Percentiles rank a stretch among this genome's conserved stretches.
phyloP scores from a whole-genome alignment of 1,284 basidiomycete species.

The Boletus semigastroideus region DNA sequence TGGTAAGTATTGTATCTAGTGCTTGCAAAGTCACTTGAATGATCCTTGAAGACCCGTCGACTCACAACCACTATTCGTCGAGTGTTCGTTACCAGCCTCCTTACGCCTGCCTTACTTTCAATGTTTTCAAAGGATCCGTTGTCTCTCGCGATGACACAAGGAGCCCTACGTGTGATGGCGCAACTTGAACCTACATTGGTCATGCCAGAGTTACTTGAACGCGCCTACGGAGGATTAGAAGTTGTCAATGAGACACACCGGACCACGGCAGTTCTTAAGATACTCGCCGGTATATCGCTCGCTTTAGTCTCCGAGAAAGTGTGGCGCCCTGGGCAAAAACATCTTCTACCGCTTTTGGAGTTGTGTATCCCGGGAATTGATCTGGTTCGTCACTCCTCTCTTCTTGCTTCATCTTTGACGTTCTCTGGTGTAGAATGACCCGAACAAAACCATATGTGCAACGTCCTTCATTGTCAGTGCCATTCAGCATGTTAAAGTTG shows the following conservation, averaged over 20 bases:
- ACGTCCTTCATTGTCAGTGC: slow-evolving; percentile 79
- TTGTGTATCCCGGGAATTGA: slow-evolving; percentile 92
- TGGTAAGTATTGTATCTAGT: slow-evolving; percentile 41
- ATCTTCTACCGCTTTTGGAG: slow-evolving; percentile 86
- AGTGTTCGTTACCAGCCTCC: slow-evolving; percentile 79
- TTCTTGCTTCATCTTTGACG: slow-evolving; percentile 2
- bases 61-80: slow-evolving; percentile 83
- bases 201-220: slow-evolving; percentile 91
- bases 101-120: slow-evolving; percentile 87
- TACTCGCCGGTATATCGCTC: slow-evolving; percentile 79
- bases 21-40: neutral
- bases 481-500: slow-evolving; percentile 81
- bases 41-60: slow-evolving; percentile 55
- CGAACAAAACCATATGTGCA: slow-evolving; percentile 84
- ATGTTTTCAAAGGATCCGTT: slow-evolving; percentile 93
- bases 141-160: slow-evolving; percentile 68
- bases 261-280: slow-evolving; percentile 88
- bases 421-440: slow-evolving; percentile 70
- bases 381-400: slow-evolving; percentile 47
- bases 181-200: slow-evolving; percentile 85
- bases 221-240: slow-evolving; percentile 89
- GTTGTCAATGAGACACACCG: slow-evolving; percentile 94
- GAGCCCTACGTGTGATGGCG: slow-evolving; percentile 70
- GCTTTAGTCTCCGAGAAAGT: slow-evolving; percentile 78
- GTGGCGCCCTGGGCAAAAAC: slow-evolving; percentile 87